Evolutionary conservation across 116 monocot genomes (phyloP).

Genomic region (Papilionanthe hybrid): DNA sequence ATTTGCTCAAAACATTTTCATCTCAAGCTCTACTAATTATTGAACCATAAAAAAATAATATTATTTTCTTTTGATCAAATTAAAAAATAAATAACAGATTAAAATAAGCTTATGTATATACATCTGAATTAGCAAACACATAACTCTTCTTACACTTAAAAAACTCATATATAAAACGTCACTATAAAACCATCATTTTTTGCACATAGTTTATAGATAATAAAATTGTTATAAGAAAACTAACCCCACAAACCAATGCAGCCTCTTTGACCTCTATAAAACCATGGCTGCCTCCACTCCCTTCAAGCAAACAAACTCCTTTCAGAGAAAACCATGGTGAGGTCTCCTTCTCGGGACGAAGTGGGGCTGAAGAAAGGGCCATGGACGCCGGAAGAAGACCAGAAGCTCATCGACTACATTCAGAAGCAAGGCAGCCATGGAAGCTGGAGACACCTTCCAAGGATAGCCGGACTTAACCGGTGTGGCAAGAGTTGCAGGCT

Average conservation of each 20-base stretch:
- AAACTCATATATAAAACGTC: too few species aligned
- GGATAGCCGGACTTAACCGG: conserved; percentile 42
- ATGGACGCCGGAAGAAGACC: conserved; percentile 51
- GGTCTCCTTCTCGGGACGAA: conserved; percentile 31
- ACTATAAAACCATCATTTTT: too few species aligned
- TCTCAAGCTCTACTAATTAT: too few species aligned
- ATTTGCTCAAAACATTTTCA: too few species aligned
- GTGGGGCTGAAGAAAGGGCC: conserved; percentile 34
- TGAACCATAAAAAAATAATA: too few species aligned
- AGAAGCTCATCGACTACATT: conserved; percentile 32
- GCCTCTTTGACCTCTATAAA: background rate
- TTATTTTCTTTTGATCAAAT: too few species aligned
- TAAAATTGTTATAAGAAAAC: too few species aligned
- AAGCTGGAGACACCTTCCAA: conserved; percentile 35
- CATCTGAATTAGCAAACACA: too few species aligned
- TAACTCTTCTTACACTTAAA: background rate
- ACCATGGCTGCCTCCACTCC: background rate
- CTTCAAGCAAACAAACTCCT: background rate
- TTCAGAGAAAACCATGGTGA: background rate
- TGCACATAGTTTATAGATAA: too few species aligned
- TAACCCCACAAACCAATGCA: too few species aligned
- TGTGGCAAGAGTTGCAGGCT: conserved; percentile 65
- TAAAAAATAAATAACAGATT: too few species aligned
- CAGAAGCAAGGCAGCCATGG: conserved; percentile 29
- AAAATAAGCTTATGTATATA: too few species aligned